Conservation (phyloP, 495 filamentous ascomycete genomes). For the Tuber brumale region DNA sequence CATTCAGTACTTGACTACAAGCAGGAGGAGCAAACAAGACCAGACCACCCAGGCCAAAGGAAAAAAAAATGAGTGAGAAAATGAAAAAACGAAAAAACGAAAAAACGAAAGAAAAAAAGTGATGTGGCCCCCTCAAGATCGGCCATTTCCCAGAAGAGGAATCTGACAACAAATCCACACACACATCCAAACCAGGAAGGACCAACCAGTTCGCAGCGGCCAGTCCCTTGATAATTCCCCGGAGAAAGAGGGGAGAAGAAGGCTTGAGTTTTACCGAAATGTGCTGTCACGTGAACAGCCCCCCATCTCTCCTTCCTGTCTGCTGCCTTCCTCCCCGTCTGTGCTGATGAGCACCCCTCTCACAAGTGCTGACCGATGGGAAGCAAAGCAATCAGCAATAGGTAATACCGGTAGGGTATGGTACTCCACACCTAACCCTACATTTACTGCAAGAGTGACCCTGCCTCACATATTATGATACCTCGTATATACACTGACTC, state of each 20-base stretch:
- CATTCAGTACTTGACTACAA: no score
- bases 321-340: not conserved
- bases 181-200: not conserved
- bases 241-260: not conserved
- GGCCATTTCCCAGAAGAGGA: not conserved
- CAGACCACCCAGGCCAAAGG: constrained; percentile 7
- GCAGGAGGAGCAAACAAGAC: not conserved
- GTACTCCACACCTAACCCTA: not conserved
- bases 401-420: not conserved
- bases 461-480: not conserved
- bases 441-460: not conserved
- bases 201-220: not conserved
- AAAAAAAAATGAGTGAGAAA: not conserved
- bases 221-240: not conserved
- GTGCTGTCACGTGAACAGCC: not conserved
- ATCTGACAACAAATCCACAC: not conserved
- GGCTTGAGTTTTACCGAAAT: not conserved
- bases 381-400: not conserved
- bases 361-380: not conserved
- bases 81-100: not conserved
- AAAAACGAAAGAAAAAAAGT: not conserved
- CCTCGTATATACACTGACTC: not conserved
- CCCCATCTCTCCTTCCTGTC: no score
- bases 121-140: not conserved
- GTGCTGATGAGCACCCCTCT: not conserved